Conservation (phyloP, 768 basidiomycete genomes). For the Podaxis rugospora region DNA sequence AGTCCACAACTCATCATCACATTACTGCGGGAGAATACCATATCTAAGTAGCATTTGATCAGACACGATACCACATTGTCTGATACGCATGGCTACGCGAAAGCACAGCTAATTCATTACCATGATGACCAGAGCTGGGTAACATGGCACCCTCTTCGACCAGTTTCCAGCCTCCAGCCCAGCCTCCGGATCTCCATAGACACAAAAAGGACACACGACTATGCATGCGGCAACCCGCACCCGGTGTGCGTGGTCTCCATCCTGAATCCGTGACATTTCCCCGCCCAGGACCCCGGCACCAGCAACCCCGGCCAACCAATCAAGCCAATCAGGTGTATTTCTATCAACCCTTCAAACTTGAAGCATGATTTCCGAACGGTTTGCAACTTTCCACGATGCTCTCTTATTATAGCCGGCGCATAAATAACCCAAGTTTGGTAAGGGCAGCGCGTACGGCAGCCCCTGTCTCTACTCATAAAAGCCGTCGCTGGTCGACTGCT, state of each 20-base stretch:
- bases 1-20: neutral
- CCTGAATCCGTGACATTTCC: neutral
- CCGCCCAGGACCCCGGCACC: neutral
- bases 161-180: neutral
- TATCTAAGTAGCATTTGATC: neutral
- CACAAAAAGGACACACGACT: neutral
- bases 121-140: neutral
- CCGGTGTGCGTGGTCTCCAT: neutral
- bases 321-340: neutral
- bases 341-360: neutral
- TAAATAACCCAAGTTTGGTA: slow-evolving; percentile 10
- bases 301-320: neutral
- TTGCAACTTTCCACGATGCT: neutral
- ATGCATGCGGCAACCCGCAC: neutral
- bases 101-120: neutral
- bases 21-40: neutral
- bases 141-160: neutral
- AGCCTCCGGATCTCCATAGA: neutral
- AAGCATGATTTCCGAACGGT: neutral
- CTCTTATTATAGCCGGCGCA: neutral
- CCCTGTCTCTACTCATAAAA: neutral
- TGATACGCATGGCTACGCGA: neutral
- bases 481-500: neutral
- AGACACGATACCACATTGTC: neutral
- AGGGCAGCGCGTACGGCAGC: neutral